Evolutionary conservation across 164 flowering plant genomes (phyloP), one percentile per base, ranked within the genome.

Genomic region (Houttuynia cordata): DNA sequence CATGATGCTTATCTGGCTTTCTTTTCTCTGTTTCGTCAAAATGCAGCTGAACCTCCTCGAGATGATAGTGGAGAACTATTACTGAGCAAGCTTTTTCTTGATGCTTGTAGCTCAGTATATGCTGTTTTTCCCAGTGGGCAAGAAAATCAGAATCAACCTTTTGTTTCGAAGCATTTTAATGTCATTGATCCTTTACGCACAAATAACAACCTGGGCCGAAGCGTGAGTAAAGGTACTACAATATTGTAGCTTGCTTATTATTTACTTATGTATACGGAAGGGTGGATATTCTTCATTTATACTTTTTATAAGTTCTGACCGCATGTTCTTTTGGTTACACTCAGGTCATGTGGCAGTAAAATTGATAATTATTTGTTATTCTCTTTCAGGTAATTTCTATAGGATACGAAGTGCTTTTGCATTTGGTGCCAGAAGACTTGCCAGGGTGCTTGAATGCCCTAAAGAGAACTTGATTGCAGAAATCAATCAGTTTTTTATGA

Each of bases 321-420:
- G 39, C 18, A 22, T 45, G 47, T 47, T 59, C 17, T 22, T 40
- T 47, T 39, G 0, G 40, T n/a, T 12, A 8, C 10, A 8, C 10
- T 40, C 14, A 8, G 49, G 12, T 45, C 17, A 12, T 45, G 2
- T 45, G 14, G 2, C 49, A 7, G 0, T 39, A 24, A 8, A 34
- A 19, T 21, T 58, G 13, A 58, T 40, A 20, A 18, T 24, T 57
- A 6, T n/a, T 58, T 58, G 42, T n/a, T 58, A 19, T n/a, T 19
- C 67, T 52, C 64, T 39, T 39, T 24, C 83, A 93, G 99, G 99
- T 62, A 94, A 91, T 69, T 94, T 91, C 71, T 88, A 75, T 62
- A 83, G 99, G 69, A 94, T 94, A 61, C 92, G 99, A 57, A 88
- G 99, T 78, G 99, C 99, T 49, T 94, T 94, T 80, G 85, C 95